These are phyloP conservation scores for Pythium guiyangense DNA, from an alignment of 352 stramenopile species.

Conservation along the genomic window DNA sequence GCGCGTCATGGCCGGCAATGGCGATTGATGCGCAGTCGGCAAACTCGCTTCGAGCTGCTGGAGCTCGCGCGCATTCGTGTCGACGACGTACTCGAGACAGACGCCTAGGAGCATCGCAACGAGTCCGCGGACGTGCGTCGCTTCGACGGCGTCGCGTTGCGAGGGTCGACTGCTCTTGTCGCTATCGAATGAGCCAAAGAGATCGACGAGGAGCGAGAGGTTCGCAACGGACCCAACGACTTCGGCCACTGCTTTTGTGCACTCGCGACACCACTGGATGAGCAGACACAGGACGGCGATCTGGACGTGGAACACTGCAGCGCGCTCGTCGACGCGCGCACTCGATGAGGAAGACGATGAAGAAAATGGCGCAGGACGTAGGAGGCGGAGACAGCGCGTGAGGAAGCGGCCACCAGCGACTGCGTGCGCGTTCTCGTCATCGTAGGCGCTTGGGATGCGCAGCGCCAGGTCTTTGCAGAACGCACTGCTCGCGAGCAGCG, in stretches of 20 bases:
- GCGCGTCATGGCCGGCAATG: constrained; percentile 25
- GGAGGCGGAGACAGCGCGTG: constrained; percentile 46
- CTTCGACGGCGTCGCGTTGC: constrained; percentile 15
- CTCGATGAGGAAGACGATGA: background rate
- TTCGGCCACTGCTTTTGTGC: constrained; percentile 52
- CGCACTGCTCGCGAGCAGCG: constrained; percentile 36
- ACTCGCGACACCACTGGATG: constrained; percentile 56
- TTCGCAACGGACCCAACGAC: constrained; percentile 54
- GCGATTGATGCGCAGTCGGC: background rate
- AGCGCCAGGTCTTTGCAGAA: constrained; percentile 72
- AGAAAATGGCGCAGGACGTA: constrained; percentile 14
- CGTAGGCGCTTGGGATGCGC: constrained; percentile 48
- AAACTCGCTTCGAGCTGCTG: background rate
- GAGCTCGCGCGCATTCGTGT: constrained; percentile 9
- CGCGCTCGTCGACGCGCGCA: background rate
- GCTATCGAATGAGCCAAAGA: constrained; percentile 9
- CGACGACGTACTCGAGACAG: constrained; percentile 52
- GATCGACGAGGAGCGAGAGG: constrained; percentile 46
- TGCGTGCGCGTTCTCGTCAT: constrained; percentile 35
- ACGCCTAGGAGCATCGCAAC: constrained; percentile 47
- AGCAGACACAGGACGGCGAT: constrained; percentile 46
- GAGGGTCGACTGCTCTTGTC: constrained; percentile 4
- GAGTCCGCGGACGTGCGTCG: constrained; percentile 35
- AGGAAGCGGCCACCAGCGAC: constrained; percentile 58
- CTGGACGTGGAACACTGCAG: constrained; percentile 48